Conservation (phyloP, 164 flowering plant genomes). For the Kingdonia uniflora region DNA sequence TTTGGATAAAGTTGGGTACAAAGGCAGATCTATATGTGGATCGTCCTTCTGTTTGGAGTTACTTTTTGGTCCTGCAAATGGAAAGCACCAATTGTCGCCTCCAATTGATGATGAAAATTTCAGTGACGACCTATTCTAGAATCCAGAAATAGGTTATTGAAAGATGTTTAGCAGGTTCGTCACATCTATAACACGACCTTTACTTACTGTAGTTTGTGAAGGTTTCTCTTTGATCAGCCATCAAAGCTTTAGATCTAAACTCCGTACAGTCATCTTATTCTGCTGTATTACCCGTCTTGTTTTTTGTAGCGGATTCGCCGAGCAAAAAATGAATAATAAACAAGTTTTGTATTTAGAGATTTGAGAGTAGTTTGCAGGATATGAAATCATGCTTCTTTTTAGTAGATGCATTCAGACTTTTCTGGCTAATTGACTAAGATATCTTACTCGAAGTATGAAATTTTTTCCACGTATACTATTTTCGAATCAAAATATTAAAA, state of each 20-base stretch:
- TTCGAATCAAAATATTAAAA: too few species aligned
- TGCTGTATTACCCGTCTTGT: constrained; percentile 7
- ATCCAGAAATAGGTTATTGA: background rate
- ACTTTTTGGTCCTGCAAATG: constrained; percentile 65
- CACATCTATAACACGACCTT: background rate
- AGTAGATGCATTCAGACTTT: too few species aligned
- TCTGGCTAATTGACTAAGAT: too few species aligned
- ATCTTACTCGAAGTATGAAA: too few species aligned
- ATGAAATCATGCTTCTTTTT: too few species aligned
- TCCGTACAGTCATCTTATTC: background rate
- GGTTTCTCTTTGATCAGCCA: background rate
- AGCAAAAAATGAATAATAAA: background rate
- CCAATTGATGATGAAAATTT: constrained; percentile 10
- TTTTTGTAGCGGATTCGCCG: constrained; percentile 2
- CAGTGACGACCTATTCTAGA: constrained; percentile 3
- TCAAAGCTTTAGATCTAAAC: background rate
- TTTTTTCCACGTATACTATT: too few species aligned
- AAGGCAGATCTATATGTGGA: constrained; percentile 57
- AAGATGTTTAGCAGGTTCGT: background rate
- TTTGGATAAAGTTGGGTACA: constrained; percentile 66
- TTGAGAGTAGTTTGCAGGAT: background rate
- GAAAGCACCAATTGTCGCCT: constrained; percentile 10
- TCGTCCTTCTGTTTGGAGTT: constrained; percentile 72
- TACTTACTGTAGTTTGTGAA: background rate
- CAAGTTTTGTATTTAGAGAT: constrained; percentile 9